Evolutionary conservation across 164 flowering plant genomes (phyloP).

Genomic region (Kalanchoe fedtschenkoi): DNA sequence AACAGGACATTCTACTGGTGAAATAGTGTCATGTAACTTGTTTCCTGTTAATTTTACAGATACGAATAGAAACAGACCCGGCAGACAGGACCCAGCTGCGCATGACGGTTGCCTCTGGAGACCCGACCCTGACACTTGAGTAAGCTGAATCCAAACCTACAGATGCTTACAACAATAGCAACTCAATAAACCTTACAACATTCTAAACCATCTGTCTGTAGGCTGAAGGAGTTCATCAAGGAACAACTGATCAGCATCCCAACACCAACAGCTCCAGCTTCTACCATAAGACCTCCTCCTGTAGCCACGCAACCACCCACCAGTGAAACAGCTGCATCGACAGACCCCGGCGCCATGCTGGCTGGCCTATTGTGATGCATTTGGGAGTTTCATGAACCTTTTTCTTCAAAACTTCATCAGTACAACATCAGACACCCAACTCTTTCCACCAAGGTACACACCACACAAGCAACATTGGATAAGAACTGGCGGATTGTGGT

Average conservation of each 20-base stretch:
- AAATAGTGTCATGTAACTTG: neutral
- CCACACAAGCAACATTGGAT: neutral
- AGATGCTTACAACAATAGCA: neutral
- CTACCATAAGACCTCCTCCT: slow-evolving; percentile 15
- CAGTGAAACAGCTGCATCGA: slow-evolving; percentile 21
- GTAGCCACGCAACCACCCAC: slow-evolving; percentile 36
- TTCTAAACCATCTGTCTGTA: slow-evolving; percentile 19
- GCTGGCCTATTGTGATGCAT: slow-evolving; percentile 40
- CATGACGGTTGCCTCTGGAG: slow-evolving; percentile 90
- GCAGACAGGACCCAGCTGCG: slow-evolving; percentile 95
- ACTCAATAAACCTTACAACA: neutral
- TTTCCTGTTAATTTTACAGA: slow-evolving; percentile 29
- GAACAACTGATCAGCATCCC: slow-evolving; percentile 78
- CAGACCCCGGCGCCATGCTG: slow-evolving; percentile 86
- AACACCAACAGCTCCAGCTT: slow-evolving; percentile 24
- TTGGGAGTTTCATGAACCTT: neutral
- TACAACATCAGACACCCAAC: too few species aligned
- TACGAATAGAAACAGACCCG: slow-evolving; percentile 96
- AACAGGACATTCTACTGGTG: too few species aligned
- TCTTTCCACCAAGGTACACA: neutral
- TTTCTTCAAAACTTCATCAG: too few species aligned
- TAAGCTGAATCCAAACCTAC: slow-evolving; percentile 18
- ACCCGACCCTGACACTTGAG: slow-evolving; percentile 81
- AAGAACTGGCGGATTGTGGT: neutral
- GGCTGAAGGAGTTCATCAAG: slow-evolving; percentile 94